phyloP scores from a whole-genome alignment of 1,139 yeast species.

The Candida tunisiensis region DNA sequence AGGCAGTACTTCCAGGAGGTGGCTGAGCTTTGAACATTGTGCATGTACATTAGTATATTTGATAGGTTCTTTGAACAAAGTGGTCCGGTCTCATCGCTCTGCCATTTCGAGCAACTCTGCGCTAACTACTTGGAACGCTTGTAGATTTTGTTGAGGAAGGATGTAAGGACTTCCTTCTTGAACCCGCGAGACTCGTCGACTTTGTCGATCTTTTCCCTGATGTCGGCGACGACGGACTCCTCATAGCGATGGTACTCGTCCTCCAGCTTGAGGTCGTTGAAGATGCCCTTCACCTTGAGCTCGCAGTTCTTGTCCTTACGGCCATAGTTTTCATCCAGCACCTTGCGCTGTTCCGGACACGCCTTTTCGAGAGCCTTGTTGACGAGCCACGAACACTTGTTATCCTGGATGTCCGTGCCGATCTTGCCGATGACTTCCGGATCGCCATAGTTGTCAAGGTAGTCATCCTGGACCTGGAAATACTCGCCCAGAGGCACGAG shows the following conservation, averaged over 20 bases:
- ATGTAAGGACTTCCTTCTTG: conserved; percentile 67
- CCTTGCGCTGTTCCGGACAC: conserved; percentile 61
- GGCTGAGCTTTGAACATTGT: background rate
- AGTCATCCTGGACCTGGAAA: conserved; percentile 98
- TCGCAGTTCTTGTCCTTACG: conserved; percentile 59
- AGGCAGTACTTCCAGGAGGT: conserved; percentile 58
- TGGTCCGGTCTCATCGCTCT: no score
- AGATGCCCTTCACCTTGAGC: conserved; percentile 54
- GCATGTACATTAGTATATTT: no score
- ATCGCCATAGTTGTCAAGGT: conserved; percentile 91
- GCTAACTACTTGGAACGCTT: conserved; percentile 72
- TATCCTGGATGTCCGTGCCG: conserved; percentile 97
- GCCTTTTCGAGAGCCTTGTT: conserved; percentile 80
- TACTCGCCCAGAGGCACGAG: conserved; percentile 94
- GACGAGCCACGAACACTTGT: conserved; percentile 96
- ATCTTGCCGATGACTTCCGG: conserved; percentile 97
- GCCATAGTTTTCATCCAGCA: conserved; percentile 84
- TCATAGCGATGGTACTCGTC: conserved; percentile 66
- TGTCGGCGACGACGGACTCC: conserved; percentile 51
- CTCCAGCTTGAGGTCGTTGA: conserved; percentile 57
- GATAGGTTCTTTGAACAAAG: no score
- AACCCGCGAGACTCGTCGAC: conserved; percentile 88
- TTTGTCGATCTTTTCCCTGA: conserved; percentile 44
- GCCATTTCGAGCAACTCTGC: no score
- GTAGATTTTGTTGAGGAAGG: conserved; percentile 81